These are phyloP conservation scores for Dendrobium catenatum DNA, from an alignment of 106 monocot genomes.

Conservation along the genomic window DNA sequence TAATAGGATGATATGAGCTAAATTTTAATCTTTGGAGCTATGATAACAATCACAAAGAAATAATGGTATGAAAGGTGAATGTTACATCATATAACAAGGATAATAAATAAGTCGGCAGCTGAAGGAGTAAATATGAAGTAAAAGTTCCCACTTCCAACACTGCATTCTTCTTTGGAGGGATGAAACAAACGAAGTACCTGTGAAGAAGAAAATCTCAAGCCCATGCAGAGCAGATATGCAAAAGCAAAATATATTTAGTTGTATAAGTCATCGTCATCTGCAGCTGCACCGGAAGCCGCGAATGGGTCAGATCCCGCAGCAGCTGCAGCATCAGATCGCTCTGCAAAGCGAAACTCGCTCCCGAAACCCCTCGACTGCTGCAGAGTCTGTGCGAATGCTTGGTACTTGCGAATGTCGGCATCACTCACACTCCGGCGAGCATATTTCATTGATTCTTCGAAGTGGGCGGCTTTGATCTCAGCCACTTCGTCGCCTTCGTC, in stretches of 20 bases:
- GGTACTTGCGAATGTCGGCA: conserved; percentile 86
- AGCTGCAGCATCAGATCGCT: conserved; percentile 42
- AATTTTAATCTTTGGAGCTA: too few species aligned
- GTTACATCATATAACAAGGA: too few species aligned
- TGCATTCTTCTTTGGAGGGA: neutral
- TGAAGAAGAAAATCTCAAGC: too few species aligned
- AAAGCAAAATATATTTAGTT: conserved; percentile 19
- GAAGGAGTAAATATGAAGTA: too few species aligned
- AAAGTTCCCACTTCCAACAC: too few species aligned
- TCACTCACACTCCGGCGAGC: conserved; percentile 80
- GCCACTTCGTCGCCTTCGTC: conserved; percentile 56
- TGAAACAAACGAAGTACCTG: neutral
- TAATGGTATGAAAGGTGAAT: too few species aligned
- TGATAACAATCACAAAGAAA: too few species aligned
- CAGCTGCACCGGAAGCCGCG: conserved; percentile 35
- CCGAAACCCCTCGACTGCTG: conserved; percentile 88
- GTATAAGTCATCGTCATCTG: conserved; percentile 81
- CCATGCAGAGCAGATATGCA: neutral
- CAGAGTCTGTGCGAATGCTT: conserved; percentile 83
- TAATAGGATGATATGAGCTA: too few species aligned
- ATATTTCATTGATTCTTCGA: conserved; percentile 84
- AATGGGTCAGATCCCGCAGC: conserved; percentile 49
- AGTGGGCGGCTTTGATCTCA: conserved; percentile 78
- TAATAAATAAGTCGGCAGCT: too few species aligned
- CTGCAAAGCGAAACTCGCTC: conserved; percentile 74